phyloP scores from a whole-genome alignment of 2,329 filamentous ascomycete species.

The Pochonia chlamydosporia region DNA sequence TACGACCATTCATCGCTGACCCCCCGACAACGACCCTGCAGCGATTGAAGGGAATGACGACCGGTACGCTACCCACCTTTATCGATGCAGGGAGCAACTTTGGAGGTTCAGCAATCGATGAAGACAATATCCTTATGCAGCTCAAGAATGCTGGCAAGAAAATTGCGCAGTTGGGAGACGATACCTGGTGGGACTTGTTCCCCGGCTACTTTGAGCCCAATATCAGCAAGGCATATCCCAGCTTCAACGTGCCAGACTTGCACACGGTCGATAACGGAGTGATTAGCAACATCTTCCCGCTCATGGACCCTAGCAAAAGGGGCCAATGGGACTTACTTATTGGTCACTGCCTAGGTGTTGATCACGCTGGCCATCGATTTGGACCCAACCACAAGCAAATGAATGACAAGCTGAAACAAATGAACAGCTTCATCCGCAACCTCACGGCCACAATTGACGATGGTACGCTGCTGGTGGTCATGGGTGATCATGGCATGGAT shows the following conservation, averaged over 20 bases:
- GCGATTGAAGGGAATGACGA: conserved; percentile 87
- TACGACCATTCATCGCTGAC: conserved; percentile 94
- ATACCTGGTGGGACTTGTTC: conserved; percentile 93
- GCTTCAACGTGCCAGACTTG: conserved; percentile 96
- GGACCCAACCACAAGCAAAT: conserved; percentile 90
- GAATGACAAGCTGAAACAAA: conserved; percentile 83
- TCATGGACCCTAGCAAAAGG: conserved; percentile 60
- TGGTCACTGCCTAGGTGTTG: conserved; percentile 89
- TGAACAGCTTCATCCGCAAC: conserved; percentile 73
- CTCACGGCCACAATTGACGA: conserved; percentile 72
- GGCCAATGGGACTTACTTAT: conserved; percentile 89
- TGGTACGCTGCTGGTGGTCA: conserved; percentile 81
- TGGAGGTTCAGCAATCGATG: conserved; percentile 88
- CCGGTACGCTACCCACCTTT: conserved; percentile 90
- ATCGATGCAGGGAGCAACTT: conserved; percentile 94
- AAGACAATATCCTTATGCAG: conserved; percentile 73
- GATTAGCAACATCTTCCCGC: conserved; percentile 80
- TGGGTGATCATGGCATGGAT: conserved; percentile 99
- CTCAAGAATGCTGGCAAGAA: conserved; percentile 59
- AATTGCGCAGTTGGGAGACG: conserved; percentile 92
- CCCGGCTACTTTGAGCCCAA: conserved; percentile 88
- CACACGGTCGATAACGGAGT: conserved; percentile 97
- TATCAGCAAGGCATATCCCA: conserved; percentile 85
- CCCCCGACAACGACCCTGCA: conserved; percentile 92
- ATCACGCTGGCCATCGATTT: conserved; percentile 95